Conservation (phyloP, 345 rosid species). For the Abelmoschus esculentus region DNA sequence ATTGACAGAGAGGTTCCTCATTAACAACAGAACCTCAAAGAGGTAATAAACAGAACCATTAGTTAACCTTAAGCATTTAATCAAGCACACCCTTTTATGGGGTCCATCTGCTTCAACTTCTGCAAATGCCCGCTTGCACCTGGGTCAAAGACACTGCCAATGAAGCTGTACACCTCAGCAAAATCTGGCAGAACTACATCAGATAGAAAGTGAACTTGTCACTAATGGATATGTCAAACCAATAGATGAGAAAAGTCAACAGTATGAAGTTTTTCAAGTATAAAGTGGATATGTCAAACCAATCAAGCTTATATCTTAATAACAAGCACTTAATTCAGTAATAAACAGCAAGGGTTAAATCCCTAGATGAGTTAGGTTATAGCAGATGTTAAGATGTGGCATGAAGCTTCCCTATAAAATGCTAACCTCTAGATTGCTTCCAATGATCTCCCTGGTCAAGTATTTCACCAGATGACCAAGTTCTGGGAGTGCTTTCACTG, state of each 20-base stretch:
- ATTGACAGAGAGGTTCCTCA: conserved; percentile 74
- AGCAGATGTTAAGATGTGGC: background rate
- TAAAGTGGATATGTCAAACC: background rate
- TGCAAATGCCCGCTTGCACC: conserved; percentile 50
- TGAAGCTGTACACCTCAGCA: conserved; percentile 80
- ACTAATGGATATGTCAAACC: background rate
- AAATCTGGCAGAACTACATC: conserved; percentile 84
- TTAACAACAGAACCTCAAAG: conserved; percentile 50
- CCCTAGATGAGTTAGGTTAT: background rate
- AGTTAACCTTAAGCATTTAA: background rate
- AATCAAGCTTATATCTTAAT: background rate
- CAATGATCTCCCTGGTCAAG: conserved; percentile 23
- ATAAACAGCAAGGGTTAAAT: too few species aligned
- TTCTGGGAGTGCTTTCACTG: conserved; percentile 38
- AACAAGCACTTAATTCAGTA: background rate
- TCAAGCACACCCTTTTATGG: conserved; percentile 24
- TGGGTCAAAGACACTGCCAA: conserved; percentile 89
- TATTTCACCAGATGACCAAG: conserved; percentile 24
- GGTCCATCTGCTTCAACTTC: conserved; percentile 84
- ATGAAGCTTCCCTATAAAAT: background rate
- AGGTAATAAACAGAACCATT: background rate
- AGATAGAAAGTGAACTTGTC: background rate
- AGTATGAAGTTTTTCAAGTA: too few species aligned
- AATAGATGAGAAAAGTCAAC: background rate
- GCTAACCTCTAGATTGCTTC: conserved; percentile 38